Conservation (phyloP, 2,329 filamentous ascomycete genomes). For the Pleomassaria siparia region DNA sequence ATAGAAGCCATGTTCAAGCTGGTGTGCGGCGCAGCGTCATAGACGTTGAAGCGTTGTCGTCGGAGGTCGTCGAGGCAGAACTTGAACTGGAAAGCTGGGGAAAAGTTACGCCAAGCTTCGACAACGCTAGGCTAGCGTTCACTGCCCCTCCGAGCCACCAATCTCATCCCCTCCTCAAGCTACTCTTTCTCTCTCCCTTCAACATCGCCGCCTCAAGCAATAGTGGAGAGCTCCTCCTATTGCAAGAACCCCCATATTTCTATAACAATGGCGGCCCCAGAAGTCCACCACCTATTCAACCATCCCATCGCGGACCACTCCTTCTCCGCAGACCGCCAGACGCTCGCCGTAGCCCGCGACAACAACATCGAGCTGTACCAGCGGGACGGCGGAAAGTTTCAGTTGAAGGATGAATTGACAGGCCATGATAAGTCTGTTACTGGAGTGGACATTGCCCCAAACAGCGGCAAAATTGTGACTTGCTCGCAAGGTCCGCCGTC, state of each 20-base stretch:
- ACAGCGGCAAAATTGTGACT: constrained; percentile 89
- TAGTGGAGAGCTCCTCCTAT: constrained; percentile 99
- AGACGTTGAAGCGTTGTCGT: too few species aligned
- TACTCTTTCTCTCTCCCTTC: neutral
- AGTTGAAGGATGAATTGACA: constrained; percentile 87
- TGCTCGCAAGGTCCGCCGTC: constrained; percentile 79
- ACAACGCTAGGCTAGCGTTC: neutral
- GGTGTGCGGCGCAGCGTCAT: neutral
- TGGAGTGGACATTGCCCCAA: constrained; percentile 90
- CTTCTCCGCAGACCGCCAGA: constrained; percentile 88
- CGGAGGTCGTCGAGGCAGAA: neutral
- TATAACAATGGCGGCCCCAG: constrained; percentile 73
- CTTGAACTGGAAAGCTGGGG: neutral
- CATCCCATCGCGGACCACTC: constrained; percentile 96
- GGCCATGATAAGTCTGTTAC: constrained; percentile 98
- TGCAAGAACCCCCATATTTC: constrained; percentile 43
- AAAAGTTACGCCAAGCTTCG: constrained; percentile 8
- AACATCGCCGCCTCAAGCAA: constrained; percentile 22
- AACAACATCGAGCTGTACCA: constrained; percentile 87
- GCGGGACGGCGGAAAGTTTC: constrained; percentile 71
- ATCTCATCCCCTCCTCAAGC: neutral
- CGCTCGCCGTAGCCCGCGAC: constrained; percentile 88
- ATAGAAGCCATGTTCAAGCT: constrained; percentile 10
- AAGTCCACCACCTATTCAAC: constrained; percentile 97
- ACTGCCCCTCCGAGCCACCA: constrained; percentile 6